Evolutionary conservation across 148 eudicot species (phyloP).

Genomic region (Polygonum maritimum): DNA sequence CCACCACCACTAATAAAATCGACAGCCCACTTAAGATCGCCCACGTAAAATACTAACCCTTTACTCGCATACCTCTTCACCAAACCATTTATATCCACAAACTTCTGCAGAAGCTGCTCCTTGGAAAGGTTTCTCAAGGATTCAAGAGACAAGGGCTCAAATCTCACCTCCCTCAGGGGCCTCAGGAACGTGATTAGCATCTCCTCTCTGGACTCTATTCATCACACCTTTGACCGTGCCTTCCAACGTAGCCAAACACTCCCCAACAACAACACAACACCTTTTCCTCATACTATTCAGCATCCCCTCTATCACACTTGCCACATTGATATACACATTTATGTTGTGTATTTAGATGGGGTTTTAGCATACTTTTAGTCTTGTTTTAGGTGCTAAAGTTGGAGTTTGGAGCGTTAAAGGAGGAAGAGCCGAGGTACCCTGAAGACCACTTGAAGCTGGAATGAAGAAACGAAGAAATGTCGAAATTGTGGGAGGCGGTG

Average conservation of each 20-base stretch:
- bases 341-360: no score
- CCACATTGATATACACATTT: no score
- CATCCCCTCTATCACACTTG: slow-evolving; percentile 40
- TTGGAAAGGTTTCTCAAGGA: slow-evolving; percentile 33
- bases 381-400: no score
- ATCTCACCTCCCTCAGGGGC: slow-evolving; percentile 39
- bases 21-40: slow-evolving; percentile 75
- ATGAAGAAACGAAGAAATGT: no score
- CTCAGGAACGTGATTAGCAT: slow-evolving; percentile 28
- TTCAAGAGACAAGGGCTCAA: slow-evolving; percentile 39
- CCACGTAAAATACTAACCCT: slow-evolving; percentile 65
- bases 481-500: no score
- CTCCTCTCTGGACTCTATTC: slow-evolving; percentile 47
- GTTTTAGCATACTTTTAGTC: no score
- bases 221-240: slow-evolving; percentile 39
- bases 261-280: slow-evolving; percentile 63
- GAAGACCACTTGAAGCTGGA: no score
- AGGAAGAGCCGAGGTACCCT: no score
- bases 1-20: slow-evolving; percentile 34
- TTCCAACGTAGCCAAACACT: slow-evolving; percentile 40
- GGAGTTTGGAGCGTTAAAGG: no score
- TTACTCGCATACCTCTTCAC: slow-evolving; percentile 36
- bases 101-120: slow-evolving; percentile 51
- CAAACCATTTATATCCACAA: slow-evolving; percentile 37
- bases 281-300: slow-evolving; percentile 23